Evolutionary conservation across 1,284 basidiomycete species (phyloP), one percentile per base, ranked within the genome.

Genomic region (Ceratobasidium sp.): DNA sequence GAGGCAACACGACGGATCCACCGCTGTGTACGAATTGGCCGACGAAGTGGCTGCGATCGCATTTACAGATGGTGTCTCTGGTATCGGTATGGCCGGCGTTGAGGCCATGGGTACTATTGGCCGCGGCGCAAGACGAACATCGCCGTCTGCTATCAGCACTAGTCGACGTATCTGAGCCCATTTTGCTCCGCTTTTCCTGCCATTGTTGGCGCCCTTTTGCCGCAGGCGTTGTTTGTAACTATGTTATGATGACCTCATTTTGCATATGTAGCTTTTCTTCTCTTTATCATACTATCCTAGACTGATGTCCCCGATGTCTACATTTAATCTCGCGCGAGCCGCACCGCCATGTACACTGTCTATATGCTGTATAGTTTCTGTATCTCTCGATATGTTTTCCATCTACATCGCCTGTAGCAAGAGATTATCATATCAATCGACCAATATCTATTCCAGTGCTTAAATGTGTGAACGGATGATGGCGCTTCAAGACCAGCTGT

Each of bases 161-260:
- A 8, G 30, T 30, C 62, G 46, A 18, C 44, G 26, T 35, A 13
- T 23, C 49, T 66, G 41, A 52, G 14, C 28, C 21, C 32, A 16
- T 16, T 50, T n/a, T 58, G 38, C 18, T 32, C 57, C 57, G 57
- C 41, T 64, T 50, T 38, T 21, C 62, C 32, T 52, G 59, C 30
- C 43, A 0, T 57, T 43, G 18, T 58, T 43, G 30, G 52, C 41
- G 46, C 64, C 50, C 41, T 67, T 67, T 67, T 67, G 64, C 64
- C 64, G 50, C 43, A 44, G 21, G 59, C 44, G 28, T 67, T 67
- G 64, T 54, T 67, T 46, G 30, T 11, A 7, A 16, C 47, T 38
- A 66, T 67, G 52, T 55, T 44, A 67, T 67, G n/a, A n/a, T n/a
- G 50, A 67, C 13, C 50, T 55, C 64, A 67, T 67, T 52, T 11